Percentiles rank a stretch among this genome's conserved stretches.
These are phyloP conservation scores for Serendipita sp. DNA, from an alignment of 768 basidiomycete genomes.

Conservation along the genomic window DNA sequence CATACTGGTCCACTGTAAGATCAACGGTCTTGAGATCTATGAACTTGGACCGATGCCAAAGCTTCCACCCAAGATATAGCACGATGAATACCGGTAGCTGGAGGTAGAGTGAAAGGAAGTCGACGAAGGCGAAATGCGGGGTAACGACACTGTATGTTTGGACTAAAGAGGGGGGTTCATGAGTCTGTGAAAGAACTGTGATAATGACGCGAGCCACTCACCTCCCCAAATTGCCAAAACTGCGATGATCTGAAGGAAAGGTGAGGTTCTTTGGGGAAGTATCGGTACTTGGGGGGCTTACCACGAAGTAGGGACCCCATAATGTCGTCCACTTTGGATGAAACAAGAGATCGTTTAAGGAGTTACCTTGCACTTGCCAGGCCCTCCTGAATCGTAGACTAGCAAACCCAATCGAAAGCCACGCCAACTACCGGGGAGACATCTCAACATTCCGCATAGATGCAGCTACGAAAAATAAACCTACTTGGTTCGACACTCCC, in stretches of 20 bases:
- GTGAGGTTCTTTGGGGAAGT: neutral
- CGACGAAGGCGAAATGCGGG: slow-evolving; percentile 43
- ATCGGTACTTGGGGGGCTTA: slow-evolving; percentile 23
- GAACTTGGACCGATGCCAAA: slow-evolving; percentile 29
- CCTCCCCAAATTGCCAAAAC: slow-evolving; percentile 43
- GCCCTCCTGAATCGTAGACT: slow-evolving; percentile 70
- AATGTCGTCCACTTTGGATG: slow-evolving; percentile 61
- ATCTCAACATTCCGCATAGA: too few relatives aligned
- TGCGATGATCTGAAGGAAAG: slow-evolving; percentile 29
- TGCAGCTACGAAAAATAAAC: too few relatives aligned
- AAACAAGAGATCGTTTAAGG: slow-evolving; percentile 58
- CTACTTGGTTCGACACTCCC: slow-evolving; percentile 72
- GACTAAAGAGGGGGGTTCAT: slow-evolving; percentile 30
- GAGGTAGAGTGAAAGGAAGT: slow-evolving; percentile 68
- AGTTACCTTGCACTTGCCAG: slow-evolving; percentile 57
- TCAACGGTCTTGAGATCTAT: slow-evolving; percentile 51
- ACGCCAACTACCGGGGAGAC: slow-evolving; percentile 52
- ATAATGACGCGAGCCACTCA: neutral
- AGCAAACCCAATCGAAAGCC: slow-evolving; percentile 73
- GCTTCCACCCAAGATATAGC: slow-evolving; percentile 48
- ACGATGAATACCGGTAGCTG: slow-evolving; percentile 57
- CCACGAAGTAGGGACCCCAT: slow-evolving; percentile 73
- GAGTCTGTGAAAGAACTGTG: neutral
- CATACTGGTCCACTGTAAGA: slow-evolving; percentile 42
- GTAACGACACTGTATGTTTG: slow-evolving; percentile 80